Percentiles rank a stretch among this genome's conserved stretches.
These are phyloP conservation scores for Cenchrus purpureus DNA, from an alignment of 176 grass and related monocot genomes.

Conservation along the genomic window DNA sequence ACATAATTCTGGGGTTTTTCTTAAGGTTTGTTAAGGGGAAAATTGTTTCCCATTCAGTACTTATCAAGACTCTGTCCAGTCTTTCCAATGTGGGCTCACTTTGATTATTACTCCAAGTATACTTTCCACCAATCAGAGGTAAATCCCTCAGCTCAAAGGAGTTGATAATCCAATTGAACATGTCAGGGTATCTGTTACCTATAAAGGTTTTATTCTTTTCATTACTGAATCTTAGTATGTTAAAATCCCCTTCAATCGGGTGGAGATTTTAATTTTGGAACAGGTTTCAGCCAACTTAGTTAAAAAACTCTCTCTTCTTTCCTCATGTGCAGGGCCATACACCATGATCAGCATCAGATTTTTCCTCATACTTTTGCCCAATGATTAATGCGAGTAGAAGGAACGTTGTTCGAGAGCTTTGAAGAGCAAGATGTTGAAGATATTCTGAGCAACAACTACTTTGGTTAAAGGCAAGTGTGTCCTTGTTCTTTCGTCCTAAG, in stretches of 20 bases:
- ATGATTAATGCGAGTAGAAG: too few species aligned
- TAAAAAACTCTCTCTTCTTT: neutral
- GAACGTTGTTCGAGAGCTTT: too few species aligned
- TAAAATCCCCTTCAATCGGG: too few species aligned
- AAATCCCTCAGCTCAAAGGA: neutral
- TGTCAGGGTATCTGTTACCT: neutral
- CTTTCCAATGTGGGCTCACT: neutral
- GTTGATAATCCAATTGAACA: neutral
- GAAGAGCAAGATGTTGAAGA: too few species aligned
- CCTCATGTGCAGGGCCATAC: neutral
- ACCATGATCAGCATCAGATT: fast-evolving
- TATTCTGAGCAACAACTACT: too few species aligned
- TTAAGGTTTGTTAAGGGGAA: neutral
- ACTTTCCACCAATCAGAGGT: fast-evolving
- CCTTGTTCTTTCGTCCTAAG: too few species aligned
- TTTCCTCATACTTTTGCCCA: neutral
- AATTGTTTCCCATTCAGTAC: fast-evolving
- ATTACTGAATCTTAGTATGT: too few species aligned
- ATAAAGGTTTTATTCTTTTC: too few species aligned
- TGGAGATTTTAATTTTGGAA: too few species aligned
- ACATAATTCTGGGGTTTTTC: neutral
- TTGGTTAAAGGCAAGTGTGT: too few species aligned
- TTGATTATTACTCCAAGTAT: neutral
- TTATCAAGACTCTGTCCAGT: neutral
- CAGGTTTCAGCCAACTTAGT: too few species aligned